Evolutionary conservation across 2,329 filamentous ascomycete genomes (phyloP), one percentile per base, ranked within the genome.

Genomic region (Aspergillus caelatus): DNA sequence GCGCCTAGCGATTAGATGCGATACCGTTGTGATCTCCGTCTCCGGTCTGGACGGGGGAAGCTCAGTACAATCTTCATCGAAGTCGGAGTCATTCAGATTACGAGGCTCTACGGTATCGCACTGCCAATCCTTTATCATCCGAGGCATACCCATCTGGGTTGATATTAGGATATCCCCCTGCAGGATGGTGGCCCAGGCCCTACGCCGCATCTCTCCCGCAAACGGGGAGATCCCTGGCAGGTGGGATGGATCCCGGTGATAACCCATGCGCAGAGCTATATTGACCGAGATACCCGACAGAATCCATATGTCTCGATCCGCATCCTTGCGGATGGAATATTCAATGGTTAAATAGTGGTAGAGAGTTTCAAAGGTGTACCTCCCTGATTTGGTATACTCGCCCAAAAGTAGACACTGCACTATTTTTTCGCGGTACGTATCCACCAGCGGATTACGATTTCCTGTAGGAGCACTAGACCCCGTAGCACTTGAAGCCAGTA

Each of bases 111-210:
- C 68, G 0, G 86, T 88, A 69, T 90, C 88, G 54, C 82, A 85
- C 61, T 88, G 84, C 62, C 86, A 83, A 26, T 82, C 81, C 54
- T 84, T 79, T 54, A 89, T 80, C 81, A 88, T 86, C 64, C 83
- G 83, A 3, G 88, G 88, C 43, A 90, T 77, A 1, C 88, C 88
- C 69, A 89, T 81, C 68, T 89, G 86, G 70, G 87, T 88, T 0
- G 86, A 83, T 1, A 86, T 81, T 12, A 89, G 76, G 2, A 86
- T 73, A 68, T 90, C 88, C 54, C 88, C 79, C 72, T 88, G 85
- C 2, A 74, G 64, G 4, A 78, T 67, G 26, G 73, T 73, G 8
- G 75, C 72, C 79, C 80, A 82, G 2, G 77, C 61, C 9, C 79
- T 74, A 28, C 79, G 71, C 30, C 80, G 70, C 72, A 81, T 85